Evolutionary conservation across 148 eudicot species (phyloP).

Genomic region (Cornus florida): DNA sequence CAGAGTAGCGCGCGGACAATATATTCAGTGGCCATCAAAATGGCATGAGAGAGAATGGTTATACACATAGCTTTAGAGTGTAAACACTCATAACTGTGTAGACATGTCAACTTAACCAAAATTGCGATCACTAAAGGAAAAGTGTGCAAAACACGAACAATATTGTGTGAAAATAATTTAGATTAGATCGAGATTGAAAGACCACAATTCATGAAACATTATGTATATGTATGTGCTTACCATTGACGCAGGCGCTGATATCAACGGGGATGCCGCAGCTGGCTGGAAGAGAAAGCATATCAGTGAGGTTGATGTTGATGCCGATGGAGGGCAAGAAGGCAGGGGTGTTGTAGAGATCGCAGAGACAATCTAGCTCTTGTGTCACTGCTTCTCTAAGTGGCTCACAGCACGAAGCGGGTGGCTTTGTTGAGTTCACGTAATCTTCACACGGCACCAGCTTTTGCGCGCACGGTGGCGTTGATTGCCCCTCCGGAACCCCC

Average conservation of each 20-base stretch:
- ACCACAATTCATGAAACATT: too few species aligned
- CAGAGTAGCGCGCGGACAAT: too few species aligned
- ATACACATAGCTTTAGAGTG: too few species aligned
- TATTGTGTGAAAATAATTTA: too few species aligned
- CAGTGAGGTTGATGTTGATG: conserved; percentile 21
- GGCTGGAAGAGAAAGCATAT: conserved; percentile 20
- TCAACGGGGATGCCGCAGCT: conserved; percentile 12
- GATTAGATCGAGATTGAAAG: too few species aligned
- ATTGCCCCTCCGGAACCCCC: background rate
- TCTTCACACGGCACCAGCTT: conserved; percentile 20
- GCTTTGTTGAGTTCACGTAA: conserved; percentile 16
- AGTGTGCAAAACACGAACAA: too few species aligned
- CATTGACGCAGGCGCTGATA: conserved; percentile 5
- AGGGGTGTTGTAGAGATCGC: conserved; percentile 14
- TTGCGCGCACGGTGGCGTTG: conserved; percentile 21
- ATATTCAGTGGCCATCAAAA: too few species aligned
- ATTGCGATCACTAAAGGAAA: too few species aligned
- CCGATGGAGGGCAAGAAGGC: background rate
- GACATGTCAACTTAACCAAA: too few species aligned
- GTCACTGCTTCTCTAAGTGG: conserved; percentile 27
- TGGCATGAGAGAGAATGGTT: too few species aligned
- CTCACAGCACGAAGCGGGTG: conserved; percentile 31
- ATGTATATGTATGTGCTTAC: background rate
- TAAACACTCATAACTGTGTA: too few species aligned
- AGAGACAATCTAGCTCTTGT: conserved; percentile 25